Evolutionary conservation across 257 asterid genomes (phyloP).

Genomic region (Rehmannia glutinosa): DNA sequence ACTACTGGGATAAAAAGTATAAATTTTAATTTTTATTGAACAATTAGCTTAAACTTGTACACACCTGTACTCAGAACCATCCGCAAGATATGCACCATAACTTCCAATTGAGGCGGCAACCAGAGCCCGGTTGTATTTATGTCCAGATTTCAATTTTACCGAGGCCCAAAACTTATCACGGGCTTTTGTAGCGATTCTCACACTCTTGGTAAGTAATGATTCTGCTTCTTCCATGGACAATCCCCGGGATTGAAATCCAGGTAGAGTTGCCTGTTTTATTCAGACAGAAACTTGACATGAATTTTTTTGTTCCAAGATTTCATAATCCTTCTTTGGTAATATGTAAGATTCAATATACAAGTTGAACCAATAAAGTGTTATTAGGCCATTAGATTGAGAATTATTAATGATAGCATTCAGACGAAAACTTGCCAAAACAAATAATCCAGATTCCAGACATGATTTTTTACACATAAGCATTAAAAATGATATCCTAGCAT

Average conservation of each 20-base stretch:
- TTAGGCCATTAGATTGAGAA: too few species aligned
- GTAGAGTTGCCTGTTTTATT: slow-evolving; percentile 52
- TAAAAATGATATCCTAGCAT: not conserved
- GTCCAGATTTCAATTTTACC: slow-evolving; percentile 22
- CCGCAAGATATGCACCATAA: slow-evolving; percentile 85
- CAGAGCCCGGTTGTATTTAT: slow-evolving; percentile 49
- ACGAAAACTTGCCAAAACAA: too few species aligned
- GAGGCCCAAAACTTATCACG: slow-evolving; percentile 68
- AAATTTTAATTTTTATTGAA: not conserved
- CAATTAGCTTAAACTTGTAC: not conserved
- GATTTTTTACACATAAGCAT: not conserved
- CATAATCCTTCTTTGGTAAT: too few species aligned
- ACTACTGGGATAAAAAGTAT: not conserved
- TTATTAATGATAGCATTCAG: too few species aligned
- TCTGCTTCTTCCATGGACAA: slow-evolving; percentile 66
- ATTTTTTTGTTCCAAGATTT: not conserved
- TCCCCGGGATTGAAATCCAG: slow-evolving; percentile 70
- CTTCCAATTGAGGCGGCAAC: slow-evolving; percentile 92
- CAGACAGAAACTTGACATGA: not conserved
- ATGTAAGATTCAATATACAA: too few species aligned
- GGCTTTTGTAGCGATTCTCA: slow-evolving; percentile 58
- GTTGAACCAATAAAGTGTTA: too few species aligned
- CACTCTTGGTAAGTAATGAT: slow-evolving; percentile 48
- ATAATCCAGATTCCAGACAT: too few species aligned
- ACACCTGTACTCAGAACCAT: slow-evolving; percentile 93